Evolutionary conservation across 768 basidiomycete genomes (phyloP), one percentile per base, ranked within the genome.

Genomic region (Pleurotus djamor): DNA sequence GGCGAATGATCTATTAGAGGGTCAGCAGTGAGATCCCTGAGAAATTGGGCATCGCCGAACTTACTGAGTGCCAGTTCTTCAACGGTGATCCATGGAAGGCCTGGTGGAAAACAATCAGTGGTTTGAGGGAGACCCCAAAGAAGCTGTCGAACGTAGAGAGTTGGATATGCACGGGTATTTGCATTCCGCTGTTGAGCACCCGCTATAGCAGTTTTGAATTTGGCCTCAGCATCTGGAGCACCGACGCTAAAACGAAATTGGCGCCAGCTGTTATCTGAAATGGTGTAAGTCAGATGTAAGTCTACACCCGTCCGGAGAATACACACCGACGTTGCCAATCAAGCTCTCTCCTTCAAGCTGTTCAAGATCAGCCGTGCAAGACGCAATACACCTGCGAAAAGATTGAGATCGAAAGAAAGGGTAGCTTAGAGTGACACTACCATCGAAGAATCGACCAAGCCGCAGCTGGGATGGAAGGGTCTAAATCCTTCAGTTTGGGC

Each of bases 201-300:
- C 35, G 66, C 65, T 16, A 86, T 66, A 5, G 81, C 82, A 4
- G 65, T 65, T 44, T 78, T 74, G 66, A 88, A 88, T 61, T 83
- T 85, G 13, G 86, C 85, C 68, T 90, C 89, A 7, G 87, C 86
- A 62, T 86, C 84, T 3, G 89, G 88, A 1, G 85, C 80, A 4
- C 88, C 89, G 9, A 88, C 87, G 57, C 83, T 84, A 68, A 91
- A 83, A 21, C 85, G 76, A 68, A 88, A 91, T 61, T 91, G 89
- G 32, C 79, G 72, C 80, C 83, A 88, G 0, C 59, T 65, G 0
- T 73, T 52, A 58, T 78, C 85, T 85, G 50, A 7, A 55, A 17
- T 16, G 37, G 33, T 21, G 16, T n/a, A n/a, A 44, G 9, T 28
- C 16, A 10, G 9, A 9, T 32, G 54, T 6, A 32, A n/a, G 5